These are phyloP conservation scores for Globisporangium barbulae DNA, from an alignment of 352 stramenopile species.

Conservation along the genomic window DNA sequence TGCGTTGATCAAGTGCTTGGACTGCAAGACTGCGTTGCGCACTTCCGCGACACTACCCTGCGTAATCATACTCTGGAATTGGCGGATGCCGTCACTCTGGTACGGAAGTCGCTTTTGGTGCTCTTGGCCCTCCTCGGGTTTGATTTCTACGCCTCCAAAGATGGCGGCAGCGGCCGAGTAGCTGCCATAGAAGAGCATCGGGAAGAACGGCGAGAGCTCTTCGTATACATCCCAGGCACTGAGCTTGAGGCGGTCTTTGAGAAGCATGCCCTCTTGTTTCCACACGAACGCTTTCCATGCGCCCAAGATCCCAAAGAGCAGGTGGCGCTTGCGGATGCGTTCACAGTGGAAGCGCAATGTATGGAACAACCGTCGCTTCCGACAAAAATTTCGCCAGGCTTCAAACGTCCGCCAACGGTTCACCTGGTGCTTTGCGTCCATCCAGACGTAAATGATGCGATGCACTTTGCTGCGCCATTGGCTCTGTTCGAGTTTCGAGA, in stretches of 20 bases:
- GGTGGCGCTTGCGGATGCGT: conserved; percentile 27
- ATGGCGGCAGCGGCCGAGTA: conserved; percentile 55
- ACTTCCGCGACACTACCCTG: conserved; percentile 56
- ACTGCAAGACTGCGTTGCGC: conserved; percentile 42
- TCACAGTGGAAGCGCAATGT: conserved; percentile 45
- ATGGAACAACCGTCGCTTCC: conserved; percentile 47
- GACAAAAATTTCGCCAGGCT: conserved; percentile 42
- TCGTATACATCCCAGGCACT: conserved; percentile 58
- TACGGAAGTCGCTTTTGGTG: conserved; percentile 13
- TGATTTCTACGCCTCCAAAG: conserved; percentile 42
- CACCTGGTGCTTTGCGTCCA: conserved; percentile 23
- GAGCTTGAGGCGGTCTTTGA: conserved; percentile 52
- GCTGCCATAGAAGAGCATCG: conserved; percentile 61
- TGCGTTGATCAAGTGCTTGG: conserved; percentile 51
- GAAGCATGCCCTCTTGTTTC: conserved; percentile 52
- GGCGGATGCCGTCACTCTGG: conserved; percentile 26
- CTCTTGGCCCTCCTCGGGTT: not conserved
- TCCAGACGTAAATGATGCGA: conserved; percentile 53
- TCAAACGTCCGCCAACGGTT: conserved; percentile 39
- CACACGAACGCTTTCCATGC: conserved; percentile 65
- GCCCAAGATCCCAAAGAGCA: conserved; percentile 50
- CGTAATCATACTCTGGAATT: conserved; percentile 43
- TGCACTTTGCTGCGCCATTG: conserved; percentile 45
- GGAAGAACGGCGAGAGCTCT: conserved; percentile 48
- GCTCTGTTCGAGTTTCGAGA: conserved; percentile 40